Conservation (phyloP, 129 eudicot species). For the Tanacetum coccineum region DNA sequence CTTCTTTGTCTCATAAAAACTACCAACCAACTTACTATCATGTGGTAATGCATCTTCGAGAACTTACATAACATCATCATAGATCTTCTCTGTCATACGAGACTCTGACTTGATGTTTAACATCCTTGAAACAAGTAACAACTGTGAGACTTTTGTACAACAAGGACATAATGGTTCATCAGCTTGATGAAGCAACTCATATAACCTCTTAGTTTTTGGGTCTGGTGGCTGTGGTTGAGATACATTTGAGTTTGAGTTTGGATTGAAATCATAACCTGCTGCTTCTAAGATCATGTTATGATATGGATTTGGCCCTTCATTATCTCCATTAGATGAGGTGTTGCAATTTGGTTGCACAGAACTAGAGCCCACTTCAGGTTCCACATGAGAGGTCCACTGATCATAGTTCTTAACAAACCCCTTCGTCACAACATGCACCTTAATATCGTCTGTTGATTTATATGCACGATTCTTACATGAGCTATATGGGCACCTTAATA, state of each 20-base stretch:
- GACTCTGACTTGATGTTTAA: slow-evolving; percentile 4
- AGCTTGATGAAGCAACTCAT: not conserved
- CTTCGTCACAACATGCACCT: not conserved
- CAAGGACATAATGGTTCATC: not conserved
- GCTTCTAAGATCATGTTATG: slow-evolving; percentile 1
- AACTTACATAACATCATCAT: not conserved
- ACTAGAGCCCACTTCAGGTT: not conserved
- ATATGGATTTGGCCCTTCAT: not conserved
- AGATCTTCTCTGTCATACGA: not conserved
- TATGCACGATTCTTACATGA: not conserved
- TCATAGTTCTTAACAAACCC: not conserved
- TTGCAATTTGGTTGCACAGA: not conserved
- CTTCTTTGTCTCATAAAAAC: slow-evolving; percentile 8
- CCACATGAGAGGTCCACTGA: not conserved
- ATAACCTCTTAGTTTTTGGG: not conserved
- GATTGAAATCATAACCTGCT: not conserved
- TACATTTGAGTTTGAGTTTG: not conserved
- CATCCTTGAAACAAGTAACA: not conserved
- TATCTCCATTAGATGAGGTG: not conserved
- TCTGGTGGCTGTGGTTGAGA: not conserved
- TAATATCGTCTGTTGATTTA: not conserved
- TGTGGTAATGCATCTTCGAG: not conserved
- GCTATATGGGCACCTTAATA: not conserved
- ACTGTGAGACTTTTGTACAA: not conserved
- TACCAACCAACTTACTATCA: not conserved